Evolutionary conservation across 2,329 filamentous ascomycete genomes (phyloP), one percentile per base, ranked within the genome.

Genomic region (Capronia americana): DNA sequence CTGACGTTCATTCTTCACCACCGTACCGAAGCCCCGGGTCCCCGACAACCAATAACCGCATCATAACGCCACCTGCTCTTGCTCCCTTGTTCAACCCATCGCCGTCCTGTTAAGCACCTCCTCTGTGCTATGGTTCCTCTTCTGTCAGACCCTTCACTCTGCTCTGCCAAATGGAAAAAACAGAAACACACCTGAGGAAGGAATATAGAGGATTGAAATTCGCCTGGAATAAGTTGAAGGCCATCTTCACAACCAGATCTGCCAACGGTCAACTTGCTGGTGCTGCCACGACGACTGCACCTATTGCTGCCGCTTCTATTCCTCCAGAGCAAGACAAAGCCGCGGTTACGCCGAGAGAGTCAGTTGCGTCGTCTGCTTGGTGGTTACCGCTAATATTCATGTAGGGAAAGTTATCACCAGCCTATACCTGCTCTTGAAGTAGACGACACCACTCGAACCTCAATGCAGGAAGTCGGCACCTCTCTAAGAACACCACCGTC

Each of bases 151-250:
- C 57, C 20, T 64, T 54, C 41, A 54, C 63, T 48, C 34, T 24
- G 20, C 28, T 54, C 30, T 41, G 48, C 63, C 67, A 17, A 66
- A 69, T 67, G 63, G 63, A 61, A 50, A 32, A 20, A 7, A 23
- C 50, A 23, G 64, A 65, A 56, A 20, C 54, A 61, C 68, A 51
- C 57, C 17, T 58, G 46, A 56, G 28, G 50, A 67, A 68, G 65
- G 65, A 68, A 65, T 70, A 69, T 66, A 71, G 66, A 61, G 67
- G 69, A 10, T 61, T 72, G 59, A 65, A 63, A 55, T 70, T 57
- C 64, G 30, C 67, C 41, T 72, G 69, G 70, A 57, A 64, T n/a
- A 70, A 63, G 46, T 30, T 71, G 26, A 72, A 64, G 57, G 59
- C 57, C 20, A 32, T 66, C 23, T 68, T 70, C 44, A 65, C 57